Evolutionary conservation across 768 basidiomycete species (phyloP).

Genomic region (Mycena maculata): DNA sequence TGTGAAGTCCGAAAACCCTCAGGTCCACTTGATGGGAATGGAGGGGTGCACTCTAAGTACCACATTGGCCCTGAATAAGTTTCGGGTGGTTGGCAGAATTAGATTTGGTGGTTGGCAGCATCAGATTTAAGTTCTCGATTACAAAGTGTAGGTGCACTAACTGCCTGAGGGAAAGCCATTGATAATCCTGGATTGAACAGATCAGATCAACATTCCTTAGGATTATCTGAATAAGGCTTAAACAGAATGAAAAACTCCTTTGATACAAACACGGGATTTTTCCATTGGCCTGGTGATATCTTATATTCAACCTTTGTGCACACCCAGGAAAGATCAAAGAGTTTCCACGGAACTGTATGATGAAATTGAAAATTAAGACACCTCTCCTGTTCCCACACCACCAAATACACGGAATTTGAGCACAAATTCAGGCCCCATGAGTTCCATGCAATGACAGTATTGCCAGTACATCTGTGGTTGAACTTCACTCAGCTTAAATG

Average conservation of each 20-base stretch:
- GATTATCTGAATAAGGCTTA: neutral
- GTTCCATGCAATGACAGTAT: neutral
- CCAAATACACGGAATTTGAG: neutral
- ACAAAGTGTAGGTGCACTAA: neutral
- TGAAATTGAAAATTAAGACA: neutral
- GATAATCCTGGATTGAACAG: neutral
- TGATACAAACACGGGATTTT: neutral
- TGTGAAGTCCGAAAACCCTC: neutral
- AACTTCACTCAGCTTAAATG: too few species aligned
- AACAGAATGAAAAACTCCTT: neutral
- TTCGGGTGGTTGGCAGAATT: too few species aligned
- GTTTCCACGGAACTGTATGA: neutral
- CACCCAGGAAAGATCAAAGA: neutral
- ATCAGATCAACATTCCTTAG: neutral
- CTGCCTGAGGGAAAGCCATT: slow-evolving; percentile 3
- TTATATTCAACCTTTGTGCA: too few species aligned
- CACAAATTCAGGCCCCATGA: neutral
- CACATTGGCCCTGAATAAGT: too few species aligned
- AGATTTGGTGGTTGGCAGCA: too few species aligned
- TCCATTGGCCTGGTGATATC: too few species aligned
- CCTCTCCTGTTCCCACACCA: neutral
- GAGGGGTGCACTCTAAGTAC: neutral
- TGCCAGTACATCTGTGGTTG: neutral
- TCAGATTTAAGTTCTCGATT: neutral
- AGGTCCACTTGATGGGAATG: neutral